Evolutionary conservation across 495 filamentous ascomycete genomes (phyloP).

Genomic region (Penicillium pancosmium): DNA sequence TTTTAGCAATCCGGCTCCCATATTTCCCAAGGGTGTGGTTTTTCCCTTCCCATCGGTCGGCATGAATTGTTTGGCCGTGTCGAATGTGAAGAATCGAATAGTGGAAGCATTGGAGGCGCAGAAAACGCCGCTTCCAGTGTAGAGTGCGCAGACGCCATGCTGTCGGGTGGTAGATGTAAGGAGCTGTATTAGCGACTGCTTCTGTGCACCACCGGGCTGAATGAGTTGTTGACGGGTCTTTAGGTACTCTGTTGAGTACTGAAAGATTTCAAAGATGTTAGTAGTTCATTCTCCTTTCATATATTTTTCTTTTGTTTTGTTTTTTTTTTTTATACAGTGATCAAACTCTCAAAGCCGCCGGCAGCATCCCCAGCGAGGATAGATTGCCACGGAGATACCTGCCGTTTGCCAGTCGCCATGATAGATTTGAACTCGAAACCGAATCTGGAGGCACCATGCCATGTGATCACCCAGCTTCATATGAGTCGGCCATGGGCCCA

Average conservation of each 20-base stretch:
- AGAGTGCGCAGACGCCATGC: conserved; percentile 20
- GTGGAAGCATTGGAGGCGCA: conserved; percentile 26
- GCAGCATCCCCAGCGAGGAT: conserved; percentile 27
- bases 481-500: not conserved
- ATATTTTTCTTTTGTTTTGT: not conserved
- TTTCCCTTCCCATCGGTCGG: conserved; percentile 10
- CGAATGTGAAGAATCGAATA: conserved; percentile 26
- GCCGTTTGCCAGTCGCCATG: conserved; percentile 5
- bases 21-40: conserved; percentile 18
- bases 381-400: conserved; percentile 22
- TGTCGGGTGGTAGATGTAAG: conserved; percentile 16
- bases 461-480: not conserved
- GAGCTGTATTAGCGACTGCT: conserved; percentile 7
- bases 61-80: conserved; percentile 20
- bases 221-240: conserved; percentile 27
- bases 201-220: not conserved
- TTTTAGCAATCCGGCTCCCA: conserved; percentile 24
- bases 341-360: conserved; percentile 22
- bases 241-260: conserved; percentile 23
- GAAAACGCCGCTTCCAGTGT: conserved; percentile 25
- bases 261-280: not conserved
- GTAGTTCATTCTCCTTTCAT: not conserved
- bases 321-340: conserved; percentile 14
- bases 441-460: not conserved
- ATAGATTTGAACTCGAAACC: not conserved